These are phyloP conservation scores for Climacium dendroides DNA, from an alignment of 225 moss, liverwort and hornwort species.

Conservation along the genomic window DNA sequence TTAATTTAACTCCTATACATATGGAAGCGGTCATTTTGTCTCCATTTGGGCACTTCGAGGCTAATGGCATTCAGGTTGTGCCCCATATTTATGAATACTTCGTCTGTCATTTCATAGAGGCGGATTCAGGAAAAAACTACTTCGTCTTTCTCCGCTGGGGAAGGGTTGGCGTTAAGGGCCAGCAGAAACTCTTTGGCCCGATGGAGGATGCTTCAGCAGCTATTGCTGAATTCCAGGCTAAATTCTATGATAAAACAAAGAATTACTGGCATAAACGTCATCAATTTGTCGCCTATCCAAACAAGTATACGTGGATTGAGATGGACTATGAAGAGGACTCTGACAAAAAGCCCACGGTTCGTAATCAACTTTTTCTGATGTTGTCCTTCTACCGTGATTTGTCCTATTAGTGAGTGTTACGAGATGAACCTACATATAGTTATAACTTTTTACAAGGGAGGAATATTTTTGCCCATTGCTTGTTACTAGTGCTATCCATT, in stretches of 20 bases:
- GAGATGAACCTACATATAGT: too few relatives aligned
- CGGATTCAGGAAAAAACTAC: constrained; percentile 36
- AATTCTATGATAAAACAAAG: constrained; percentile 53
- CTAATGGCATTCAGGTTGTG: not conserved
- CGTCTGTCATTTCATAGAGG: constrained; percentile 26
- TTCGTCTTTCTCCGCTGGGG: constrained; percentile 72
- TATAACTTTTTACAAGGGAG: not conserved
- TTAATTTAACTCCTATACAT: not conserved
- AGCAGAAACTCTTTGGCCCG: constrained; percentile 35
- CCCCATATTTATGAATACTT: not conserved
- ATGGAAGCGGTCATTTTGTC: not conserved
- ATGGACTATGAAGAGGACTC: constrained; percentile 72
- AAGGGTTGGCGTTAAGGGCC: constrained; percentile 82
- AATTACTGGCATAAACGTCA: constrained; percentile 48
- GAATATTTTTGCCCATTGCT: not conserved
- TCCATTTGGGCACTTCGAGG: not conserved
- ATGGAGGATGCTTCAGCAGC: not conserved
- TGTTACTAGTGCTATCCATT: too few relatives aligned
- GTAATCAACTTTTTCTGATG: not conserved
- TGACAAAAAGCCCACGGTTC: constrained; percentile 7
- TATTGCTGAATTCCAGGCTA: constrained; percentile 2
- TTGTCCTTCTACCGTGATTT: not conserved
- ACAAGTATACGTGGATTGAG: constrained; percentile 93
- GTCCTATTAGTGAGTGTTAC: too few relatives aligned
- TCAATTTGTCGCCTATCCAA: constrained; percentile 38